These are phyloP conservation scores for Cyanidiococcus yangmingshanensis DNA, from an alignment of 23 red algal species.

Conservation along the genomic window DNA sequence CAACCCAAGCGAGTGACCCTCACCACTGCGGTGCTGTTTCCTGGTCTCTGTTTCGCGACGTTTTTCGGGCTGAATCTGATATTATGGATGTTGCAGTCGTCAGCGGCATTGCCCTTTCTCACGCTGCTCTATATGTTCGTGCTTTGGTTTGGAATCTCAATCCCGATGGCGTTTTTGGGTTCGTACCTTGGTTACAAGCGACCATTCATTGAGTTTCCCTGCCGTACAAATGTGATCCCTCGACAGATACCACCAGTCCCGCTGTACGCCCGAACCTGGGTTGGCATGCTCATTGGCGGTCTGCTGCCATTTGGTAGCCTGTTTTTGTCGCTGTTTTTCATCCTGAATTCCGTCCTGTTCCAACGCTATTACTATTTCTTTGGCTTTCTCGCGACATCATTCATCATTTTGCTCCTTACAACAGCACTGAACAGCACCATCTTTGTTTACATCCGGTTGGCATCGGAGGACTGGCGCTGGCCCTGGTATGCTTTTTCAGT, in stretches of 20 bases:
- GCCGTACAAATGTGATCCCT: constrained; percentile 57
- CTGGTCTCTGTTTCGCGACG: constrained; percentile 57
- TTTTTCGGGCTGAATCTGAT: constrained; percentile 85
- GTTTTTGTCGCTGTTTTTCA: constrained; percentile 81
- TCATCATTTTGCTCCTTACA: constrained; percentile 61
- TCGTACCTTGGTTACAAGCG: constrained; percentile 47
- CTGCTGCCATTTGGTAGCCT: constrained; percentile 72
- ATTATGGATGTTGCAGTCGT: constrained; percentile 53
- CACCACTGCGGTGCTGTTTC: constrained; percentile 49
- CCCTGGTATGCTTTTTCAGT: constrained; percentile 62
- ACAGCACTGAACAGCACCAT: constrained; percentile 71
- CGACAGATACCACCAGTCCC: constrained; percentile 60
- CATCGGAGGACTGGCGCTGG: constrained; percentile 69
- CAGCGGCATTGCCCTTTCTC: constrained; percentile 52
- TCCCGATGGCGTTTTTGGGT: constrained; percentile 66
- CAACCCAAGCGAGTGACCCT: constrained; percentile 49
- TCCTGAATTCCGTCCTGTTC: constrained; percentile 55
- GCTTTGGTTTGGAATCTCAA: constrained; percentile 86
- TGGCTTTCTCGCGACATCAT: constrained; percentile 57
- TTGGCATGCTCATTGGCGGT: constrained; percentile 48
- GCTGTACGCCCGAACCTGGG: constrained; percentile 37
- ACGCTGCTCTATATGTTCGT: constrained; percentile 55
- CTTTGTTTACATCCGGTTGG: constrained; percentile 68
- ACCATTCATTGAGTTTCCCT: constrained; percentile 59
- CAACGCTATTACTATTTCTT: constrained; percentile 85